Conservation (phyloP, 2,329 filamentous ascomycete species). For the Botryotinia calthae region DNA sequence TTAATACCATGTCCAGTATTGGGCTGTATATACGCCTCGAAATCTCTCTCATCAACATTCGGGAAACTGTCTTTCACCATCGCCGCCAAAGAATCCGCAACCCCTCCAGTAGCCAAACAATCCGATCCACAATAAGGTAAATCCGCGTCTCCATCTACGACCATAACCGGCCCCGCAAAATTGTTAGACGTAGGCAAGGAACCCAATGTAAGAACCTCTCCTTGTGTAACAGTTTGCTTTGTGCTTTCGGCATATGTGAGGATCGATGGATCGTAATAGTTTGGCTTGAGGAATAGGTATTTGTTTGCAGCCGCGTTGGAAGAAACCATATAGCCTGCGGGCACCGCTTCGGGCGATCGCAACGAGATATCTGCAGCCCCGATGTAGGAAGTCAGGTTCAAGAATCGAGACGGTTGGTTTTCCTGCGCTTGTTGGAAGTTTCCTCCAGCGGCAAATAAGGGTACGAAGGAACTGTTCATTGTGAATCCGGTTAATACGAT, state of each 20-base stretch:
- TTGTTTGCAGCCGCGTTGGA: neutral
- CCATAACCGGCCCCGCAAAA: constrained; percentile 46
- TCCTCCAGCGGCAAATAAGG: neutral
- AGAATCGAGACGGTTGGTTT: neutral
- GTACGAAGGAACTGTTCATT: neutral
- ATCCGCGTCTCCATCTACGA: constrained; percentile 55
- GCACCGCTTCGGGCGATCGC: neutral
- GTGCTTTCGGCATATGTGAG: neutral
- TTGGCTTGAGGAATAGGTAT: neutral
- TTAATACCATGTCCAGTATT: constrained; percentile 53
- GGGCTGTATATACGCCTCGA: constrained; percentile 49
- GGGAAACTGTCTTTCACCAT: constrained; percentile 37
- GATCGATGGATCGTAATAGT: neutral
- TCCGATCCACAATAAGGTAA: constrained; percentile 61
- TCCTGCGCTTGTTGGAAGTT: constrained; percentile 6
- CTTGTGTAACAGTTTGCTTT: neutral
- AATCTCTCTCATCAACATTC: constrained; percentile 24
- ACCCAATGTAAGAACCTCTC: neutral
- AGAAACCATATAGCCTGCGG: neutral
- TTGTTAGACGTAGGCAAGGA: constrained; percentile 13
- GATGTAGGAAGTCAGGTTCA: neutral
- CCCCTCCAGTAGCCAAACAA: constrained; percentile 47
- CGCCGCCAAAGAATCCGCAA: constrained; percentile 31
- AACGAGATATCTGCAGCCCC: neutral
- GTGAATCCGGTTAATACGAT: neutral